Conservation (phyloP, 345 rosid genomes). For the Populus pruinosa region DNA sequence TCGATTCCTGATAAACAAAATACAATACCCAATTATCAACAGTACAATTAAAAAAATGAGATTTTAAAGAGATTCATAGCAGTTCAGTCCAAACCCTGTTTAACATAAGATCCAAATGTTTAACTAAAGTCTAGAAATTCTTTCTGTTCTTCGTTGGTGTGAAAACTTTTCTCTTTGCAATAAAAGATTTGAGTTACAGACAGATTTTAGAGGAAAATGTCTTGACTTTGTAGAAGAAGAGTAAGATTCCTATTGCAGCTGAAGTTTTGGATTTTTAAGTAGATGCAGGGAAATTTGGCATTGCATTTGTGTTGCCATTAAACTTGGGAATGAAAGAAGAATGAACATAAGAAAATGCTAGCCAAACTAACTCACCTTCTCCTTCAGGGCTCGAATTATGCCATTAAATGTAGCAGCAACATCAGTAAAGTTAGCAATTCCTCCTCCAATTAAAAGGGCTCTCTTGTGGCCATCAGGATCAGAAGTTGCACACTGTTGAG, state of each 20-base stretch:
- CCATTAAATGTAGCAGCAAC: constrained; percentile 97
- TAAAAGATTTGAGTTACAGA: neutral
- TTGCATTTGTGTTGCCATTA: neutral
- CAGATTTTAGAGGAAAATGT: neutral
- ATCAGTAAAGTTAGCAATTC: constrained; percentile 94
- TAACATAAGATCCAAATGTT: neutral
- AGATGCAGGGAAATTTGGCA: neutral
- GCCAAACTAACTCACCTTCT: constrained; percentile 22
- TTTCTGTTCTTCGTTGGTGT: neutral
- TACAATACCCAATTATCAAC: neutral
- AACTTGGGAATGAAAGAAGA: neutral
- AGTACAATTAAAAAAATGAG: neutral
- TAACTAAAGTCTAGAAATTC: neutral
- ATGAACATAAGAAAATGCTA: neutral
- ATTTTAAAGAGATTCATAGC: neutral
- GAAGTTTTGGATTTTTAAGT: neutral
- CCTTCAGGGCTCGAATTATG: constrained; percentile 84
- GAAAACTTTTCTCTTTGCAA: neutral
- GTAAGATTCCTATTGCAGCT: neutral
- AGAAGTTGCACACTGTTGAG: constrained; percentile 73
- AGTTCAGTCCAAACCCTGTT: neutral
- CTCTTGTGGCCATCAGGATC: constrained; percentile 82
- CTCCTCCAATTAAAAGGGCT: constrained; percentile 95
- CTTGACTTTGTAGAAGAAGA: neutral
- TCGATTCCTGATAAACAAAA: constrained; percentile 47